phyloP scores from a whole-genome alignment of 805 yeast genomes.

The Candida nanaspora region DNA sequence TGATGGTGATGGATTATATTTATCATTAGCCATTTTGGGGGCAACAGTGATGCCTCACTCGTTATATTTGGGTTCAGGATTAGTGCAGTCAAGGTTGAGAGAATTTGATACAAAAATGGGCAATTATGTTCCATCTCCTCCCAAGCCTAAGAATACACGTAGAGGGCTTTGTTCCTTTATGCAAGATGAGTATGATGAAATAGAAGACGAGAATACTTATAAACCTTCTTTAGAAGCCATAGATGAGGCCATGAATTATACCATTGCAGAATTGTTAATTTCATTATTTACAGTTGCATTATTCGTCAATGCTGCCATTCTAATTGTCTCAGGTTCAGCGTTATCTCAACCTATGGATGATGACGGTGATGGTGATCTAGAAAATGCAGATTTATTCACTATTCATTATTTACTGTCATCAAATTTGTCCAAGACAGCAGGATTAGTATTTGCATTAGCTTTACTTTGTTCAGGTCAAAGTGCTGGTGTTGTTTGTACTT shows the following conservation, averaged over 20 bases:
- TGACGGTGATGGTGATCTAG: slow-evolving; percentile 51
- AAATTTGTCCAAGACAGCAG: slow-evolving; percentile 80
- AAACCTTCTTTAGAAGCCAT: slow-evolving; percentile 79
- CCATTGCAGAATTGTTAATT: slow-evolving; percentile 75
- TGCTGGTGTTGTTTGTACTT: slow-evolving; percentile 90
- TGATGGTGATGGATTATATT: slow-evolving; percentile 61
- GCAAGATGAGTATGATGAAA: slow-evolving; percentile 14
- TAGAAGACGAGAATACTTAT: slow-evolving; percentile 35
- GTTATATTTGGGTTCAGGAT: slow-evolving; percentile 78
- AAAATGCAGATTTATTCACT: slow-evolving; percentile 75
- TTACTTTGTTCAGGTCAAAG: slow-evolving; percentile 87
- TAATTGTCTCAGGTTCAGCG: slow-evolving; percentile 89
- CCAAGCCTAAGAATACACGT: slow-evolving; percentile 8
- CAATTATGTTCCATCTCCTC: slow-evolving; percentile 33
- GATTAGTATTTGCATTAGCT: slow-evolving; percentile 82
- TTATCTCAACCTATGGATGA: slow-evolving; percentile 35
- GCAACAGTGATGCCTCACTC: slow-evolving; percentile 97
- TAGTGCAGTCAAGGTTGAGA: slow-evolving; percentile 78
- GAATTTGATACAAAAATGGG: slow-evolving; percentile 73
- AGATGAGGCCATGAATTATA: slow-evolving; percentile 67
- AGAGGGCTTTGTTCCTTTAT: slow-evolving; percentile 26
- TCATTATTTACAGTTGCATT: slow-evolving; percentile 83
- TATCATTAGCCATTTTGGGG: slow-evolving; percentile 81
- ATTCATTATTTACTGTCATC: slow-evolving; percentile 64
- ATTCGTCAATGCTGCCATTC: slow-evolving; percentile 86